Conservation (phyloP, 495 filamentous ascomycete species). For the Lasiosphaeria miniovina region DNA sequence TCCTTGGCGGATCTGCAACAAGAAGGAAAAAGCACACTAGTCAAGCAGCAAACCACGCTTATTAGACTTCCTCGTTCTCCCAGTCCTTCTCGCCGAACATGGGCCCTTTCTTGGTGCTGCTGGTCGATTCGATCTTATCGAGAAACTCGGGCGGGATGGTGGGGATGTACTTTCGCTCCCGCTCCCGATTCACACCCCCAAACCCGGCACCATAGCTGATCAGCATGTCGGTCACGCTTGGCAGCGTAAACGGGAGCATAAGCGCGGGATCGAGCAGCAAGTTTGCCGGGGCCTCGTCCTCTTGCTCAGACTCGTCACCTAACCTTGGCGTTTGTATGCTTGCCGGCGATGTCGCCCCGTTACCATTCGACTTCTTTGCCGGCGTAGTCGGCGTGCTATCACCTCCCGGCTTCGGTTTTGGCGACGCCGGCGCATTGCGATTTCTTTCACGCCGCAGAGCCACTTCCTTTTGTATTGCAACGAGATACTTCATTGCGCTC, state of each 20-base stretch:
- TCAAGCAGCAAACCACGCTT: not conserved
- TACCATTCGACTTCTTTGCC: constrained; percentile 27
- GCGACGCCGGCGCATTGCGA: constrained; percentile 28
- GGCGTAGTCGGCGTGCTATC: constrained; percentile 38
- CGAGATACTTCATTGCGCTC: constrained; percentile 79
- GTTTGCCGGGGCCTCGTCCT: constrained; percentile 61
- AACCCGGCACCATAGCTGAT: constrained; percentile 92
- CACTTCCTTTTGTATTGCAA: constrained; percentile 71
- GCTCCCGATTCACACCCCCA: constrained; percentile 85
- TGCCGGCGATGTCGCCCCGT: constrained; percentile 13
- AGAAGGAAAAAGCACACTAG: not conserved
- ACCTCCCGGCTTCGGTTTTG: constrained; percentile 26
- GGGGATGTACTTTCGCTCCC: constrained; percentile 94
- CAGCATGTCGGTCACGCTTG: constrained; percentile 96
- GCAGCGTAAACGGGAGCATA: constrained; percentile 91
- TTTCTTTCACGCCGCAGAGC: constrained; percentile 54
- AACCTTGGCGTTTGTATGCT: constrained; percentile 18
- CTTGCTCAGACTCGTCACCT: constrained; percentile 44
- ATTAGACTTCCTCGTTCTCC: constrained; percentile 48
- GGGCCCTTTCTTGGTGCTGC: constrained; percentile 29
- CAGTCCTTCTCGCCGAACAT: constrained; percentile 49
- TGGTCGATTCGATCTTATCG: constrained; percentile 75
- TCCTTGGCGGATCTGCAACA: no score
- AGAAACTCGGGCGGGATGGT: constrained; percentile 93
- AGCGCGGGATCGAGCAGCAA: constrained; percentile 83